Percentiles rank a stretch among this genome's conserved stretches.
Conservation (phyloP, 148 eudicot genomes). For the Camellia japonica region DNA sequence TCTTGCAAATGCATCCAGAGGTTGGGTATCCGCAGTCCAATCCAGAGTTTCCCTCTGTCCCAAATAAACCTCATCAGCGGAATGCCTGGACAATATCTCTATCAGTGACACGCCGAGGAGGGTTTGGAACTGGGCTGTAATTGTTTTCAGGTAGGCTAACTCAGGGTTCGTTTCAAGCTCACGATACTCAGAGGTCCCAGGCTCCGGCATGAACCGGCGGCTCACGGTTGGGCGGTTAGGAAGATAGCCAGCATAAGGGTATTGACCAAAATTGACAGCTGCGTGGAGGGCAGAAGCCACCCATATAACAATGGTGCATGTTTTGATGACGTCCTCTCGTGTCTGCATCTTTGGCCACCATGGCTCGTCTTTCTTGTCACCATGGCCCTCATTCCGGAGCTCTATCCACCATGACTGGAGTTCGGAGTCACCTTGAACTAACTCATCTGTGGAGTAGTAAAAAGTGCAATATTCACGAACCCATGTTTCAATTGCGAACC, state of each 20-base stretch:
- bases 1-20: slow-evolving; percentile 20
- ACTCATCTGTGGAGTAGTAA: slow-evolving; percentile 46
- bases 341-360: slow-evolving; percentile 23
- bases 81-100: slow-evolving; percentile 37
- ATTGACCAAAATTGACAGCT: slow-evolving; percentile 24
- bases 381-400: slow-evolving; percentile 16
- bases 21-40: slow-evolving; percentile 29
- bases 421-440: slow-evolving; percentile 50
- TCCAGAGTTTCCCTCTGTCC: slow-evolving; percentile 30
- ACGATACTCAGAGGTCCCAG: slow-evolving; percentile 27
- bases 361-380: slow-evolving; percentile 9
- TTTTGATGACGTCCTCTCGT: slow-evolving; percentile 1
- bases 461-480: slow-evolving; percentile 60
- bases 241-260: slow-evolving; percentile 31
- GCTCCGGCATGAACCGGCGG: slow-evolving; percentile 32
- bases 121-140: slow-evolving; percentile 37
- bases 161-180: slow-evolving; percentile 31
- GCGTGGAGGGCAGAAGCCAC: slow-evolving; percentile 29
- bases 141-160: slow-evolving; percentile 25
- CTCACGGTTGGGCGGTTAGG: slow-evolving; percentile 33
- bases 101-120: slow-evolving; percentile 35
- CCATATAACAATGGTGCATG: slow-evolving; percentile 24
- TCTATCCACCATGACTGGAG: slow-evolving; percentile 42
- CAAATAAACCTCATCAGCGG: slow-evolving; percentile 34
- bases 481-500: slow-evolving; percentile 74